Base-by-base conservation (phyloP, 208 protist genomes). In the Trypanosoma cruzi region DNA sequence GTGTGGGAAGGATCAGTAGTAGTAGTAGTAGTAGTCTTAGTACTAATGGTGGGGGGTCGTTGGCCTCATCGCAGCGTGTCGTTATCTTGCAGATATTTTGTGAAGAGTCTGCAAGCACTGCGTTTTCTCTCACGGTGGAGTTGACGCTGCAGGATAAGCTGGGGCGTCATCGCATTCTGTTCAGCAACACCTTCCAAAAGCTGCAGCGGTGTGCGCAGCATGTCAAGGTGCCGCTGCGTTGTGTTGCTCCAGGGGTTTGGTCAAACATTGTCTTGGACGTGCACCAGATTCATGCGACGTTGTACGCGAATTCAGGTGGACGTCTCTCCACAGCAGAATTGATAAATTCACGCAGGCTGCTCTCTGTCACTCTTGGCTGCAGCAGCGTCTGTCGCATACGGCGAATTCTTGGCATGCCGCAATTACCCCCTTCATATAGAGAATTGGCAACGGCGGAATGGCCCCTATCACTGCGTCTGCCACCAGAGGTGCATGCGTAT, bases 201-300 rank as follows among this genome's bases (percentile, higher is more conserved):
- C 63, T 80, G 3, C 79, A 87, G 68, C 72, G 50, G 2, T 77
- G 79, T 48, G 57, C 79, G 4, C 87, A 93, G 49, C 84, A 93
- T 73, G 77, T 82, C 1, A 85, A 82, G 31, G 68, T 93, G 18
- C 85, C 88, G 14, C 59, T 93, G 52, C 74, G 59, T 13, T 86
- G 84, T 60, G 60, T 86, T 16, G 60, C 59, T 7, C 73, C 70
- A 10, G 82, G 84, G 7, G 69, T 81, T 64, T 94, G 89, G 89
- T 64, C 73, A 57, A 85, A 89, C 59, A 68, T 92, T n/a, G 88
- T 83, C 42, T 67, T 92, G 4, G 85, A 92, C 46, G 62, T 91
- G 0, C 74, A 79, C 6, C 42, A 40, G 16, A 65, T 93, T 3
- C 53, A 89, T 53, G 71, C 73, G 4, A 16, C 57, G 1, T 77